Evolutionary conservation across 768 basidiomycete species (phyloP).

Genomic region (Gelatoporia subvermispora): DNA sequence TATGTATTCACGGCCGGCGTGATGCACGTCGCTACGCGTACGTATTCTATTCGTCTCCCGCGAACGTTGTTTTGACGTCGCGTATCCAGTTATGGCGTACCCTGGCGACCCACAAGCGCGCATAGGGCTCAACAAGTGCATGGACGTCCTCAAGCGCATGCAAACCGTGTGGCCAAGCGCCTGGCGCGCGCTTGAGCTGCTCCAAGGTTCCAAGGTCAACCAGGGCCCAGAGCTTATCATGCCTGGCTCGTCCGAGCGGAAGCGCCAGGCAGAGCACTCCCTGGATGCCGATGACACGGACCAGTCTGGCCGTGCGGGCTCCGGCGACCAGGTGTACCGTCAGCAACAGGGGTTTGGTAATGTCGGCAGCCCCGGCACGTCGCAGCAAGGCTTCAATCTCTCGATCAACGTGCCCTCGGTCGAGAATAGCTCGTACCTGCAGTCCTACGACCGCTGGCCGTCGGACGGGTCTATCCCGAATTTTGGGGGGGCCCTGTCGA

Average conservation of each 20-base stretch:
- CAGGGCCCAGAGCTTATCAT: constrained; percentile 3
- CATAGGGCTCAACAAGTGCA: constrained; percentile 59
- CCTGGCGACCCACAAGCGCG: constrained; percentile 67
- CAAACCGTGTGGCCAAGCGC: constrained; percentile 73
- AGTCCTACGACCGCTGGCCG: constrained; percentile 47
- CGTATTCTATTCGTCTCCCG: constrained; percentile 23
- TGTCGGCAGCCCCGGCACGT: constrained; percentile 6
- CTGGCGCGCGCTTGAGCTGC: constrained; percentile 65
- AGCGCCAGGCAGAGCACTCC: constrained; percentile 56
- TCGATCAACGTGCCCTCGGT: constrained; percentile 9
- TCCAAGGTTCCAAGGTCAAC: constrained; percentile 55
- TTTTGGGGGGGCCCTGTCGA: constrained; percentile 51
- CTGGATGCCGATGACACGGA: constrained; percentile 18
- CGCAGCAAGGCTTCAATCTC: constrained; percentile 11
- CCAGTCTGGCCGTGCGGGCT: constrained; percentile 5
- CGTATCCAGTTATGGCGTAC: constrained; percentile 49
- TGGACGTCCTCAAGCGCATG: constrained; percentile 63
- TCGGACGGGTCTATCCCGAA: constrained; percentile 21
- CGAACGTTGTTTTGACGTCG: neutral
- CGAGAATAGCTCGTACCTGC: constrained; percentile 21
- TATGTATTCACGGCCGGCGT: constrained; percentile 78
- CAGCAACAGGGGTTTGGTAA: constrained; percentile 11
- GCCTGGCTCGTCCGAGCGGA: constrained; percentile 33
- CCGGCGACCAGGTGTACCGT: constrained; percentile 12
- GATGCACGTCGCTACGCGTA: constrained; percentile 73